Percentiles rank a stretch among this genome's conserved stretches.
Evolutionary conservation across 148 eudicot genomes (phyloP).

Genomic region (Diospyros lotus): DNA sequence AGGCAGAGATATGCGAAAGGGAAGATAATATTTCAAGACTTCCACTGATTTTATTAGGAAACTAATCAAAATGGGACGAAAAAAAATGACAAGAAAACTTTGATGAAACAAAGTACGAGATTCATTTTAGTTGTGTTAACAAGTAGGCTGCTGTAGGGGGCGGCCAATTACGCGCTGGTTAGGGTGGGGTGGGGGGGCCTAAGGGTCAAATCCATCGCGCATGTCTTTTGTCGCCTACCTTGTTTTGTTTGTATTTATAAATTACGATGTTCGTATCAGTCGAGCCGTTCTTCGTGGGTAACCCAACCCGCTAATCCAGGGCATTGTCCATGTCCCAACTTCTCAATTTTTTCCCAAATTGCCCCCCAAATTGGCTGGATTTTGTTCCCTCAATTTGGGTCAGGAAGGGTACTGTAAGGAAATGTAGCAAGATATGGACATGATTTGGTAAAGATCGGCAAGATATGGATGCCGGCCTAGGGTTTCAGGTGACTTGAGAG

Average conservation of each 20-base stretch:
- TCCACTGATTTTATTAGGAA: too few relatives aligned
- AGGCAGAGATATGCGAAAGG: too few relatives aligned
- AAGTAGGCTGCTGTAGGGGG: background rate
- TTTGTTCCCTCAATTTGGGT: background rate
- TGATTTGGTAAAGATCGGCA: constrained; percentile 24
- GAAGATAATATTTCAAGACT: too few relatives aligned
- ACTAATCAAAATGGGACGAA: too few relatives aligned
- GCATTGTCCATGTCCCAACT: constrained; percentile 33
- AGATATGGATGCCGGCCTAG: constrained; percentile 29
- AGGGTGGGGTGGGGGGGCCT: constrained; percentile 11
- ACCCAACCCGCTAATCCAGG: constrained; percentile 37
- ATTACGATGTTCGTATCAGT: background rate
- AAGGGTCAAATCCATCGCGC: constrained; percentile 2
- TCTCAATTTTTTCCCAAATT: constrained; percentile 8
- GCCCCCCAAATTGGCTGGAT: background rate
- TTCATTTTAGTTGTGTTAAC: too few relatives aligned
- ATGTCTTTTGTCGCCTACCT: background rate
- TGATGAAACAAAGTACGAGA: too few relatives aligned
- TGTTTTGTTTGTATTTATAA: background rate
- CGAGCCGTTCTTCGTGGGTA: constrained; percentile 22
- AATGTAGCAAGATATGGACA: constrained; percentile 20
- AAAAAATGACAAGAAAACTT: too few relatives aligned
- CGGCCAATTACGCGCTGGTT: constrained; percentile 2
- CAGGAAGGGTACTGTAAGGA: constrained; percentile 7
- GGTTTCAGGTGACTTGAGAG: constrained; percentile 19